phyloP scores from a whole-genome alignment of 1,284 basidiomycete species.

The Sutorius eximius region DNA sequence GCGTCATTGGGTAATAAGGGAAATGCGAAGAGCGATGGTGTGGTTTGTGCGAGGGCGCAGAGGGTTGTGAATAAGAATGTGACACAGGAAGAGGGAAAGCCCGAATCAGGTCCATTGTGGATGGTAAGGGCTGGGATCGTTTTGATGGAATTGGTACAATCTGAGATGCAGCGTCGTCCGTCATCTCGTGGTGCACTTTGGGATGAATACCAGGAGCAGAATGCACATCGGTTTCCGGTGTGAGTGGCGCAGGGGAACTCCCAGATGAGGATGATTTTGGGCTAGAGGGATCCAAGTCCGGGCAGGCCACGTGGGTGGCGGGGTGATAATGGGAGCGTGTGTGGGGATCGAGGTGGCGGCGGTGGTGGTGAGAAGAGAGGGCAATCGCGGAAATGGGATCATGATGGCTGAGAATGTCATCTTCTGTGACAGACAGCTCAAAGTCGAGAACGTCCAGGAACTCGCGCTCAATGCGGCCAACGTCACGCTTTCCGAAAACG shows the following conservation, averaged over 20 bases:
- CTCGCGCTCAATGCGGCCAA: constrained; percentile 75
- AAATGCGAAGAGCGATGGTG: constrained; percentile 31
- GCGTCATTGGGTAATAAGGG: constrained; percentile 18
- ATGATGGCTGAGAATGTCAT: constrained; percentile 63
- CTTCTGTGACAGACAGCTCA: constrained; percentile 61
- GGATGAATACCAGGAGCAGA: constrained; percentile 11
- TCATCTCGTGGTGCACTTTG: constrained; percentile 20
- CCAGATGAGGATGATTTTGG: constrained; percentile 37
- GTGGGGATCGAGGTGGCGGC: constrained; percentile 25
- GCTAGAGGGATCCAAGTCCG: constrained; percentile 34
- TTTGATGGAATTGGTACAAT: constrained; percentile 19
- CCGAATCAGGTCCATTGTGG: constrained; percentile 35
- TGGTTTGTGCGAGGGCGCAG: constrained; percentile 27
- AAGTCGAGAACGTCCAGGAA: constrained; percentile 76
- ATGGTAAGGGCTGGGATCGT: constrained; percentile 13
- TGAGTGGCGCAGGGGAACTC: constrained; percentile 32
- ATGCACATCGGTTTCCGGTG: constrained; percentile 24
- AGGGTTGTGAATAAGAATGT: constrained; percentile 19
- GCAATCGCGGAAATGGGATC: constrained; percentile 48
- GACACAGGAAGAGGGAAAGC: constrained; percentile 33
- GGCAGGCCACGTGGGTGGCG: constrained; percentile 20
- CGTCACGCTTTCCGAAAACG: constrained; percentile 74
- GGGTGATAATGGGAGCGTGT: constrained; percentile 20
- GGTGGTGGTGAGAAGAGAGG: constrained; percentile 29
- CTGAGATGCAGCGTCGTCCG: constrained; percentile 4